Conservation (phyloP, 139 green algal species). For the Helicosporidium sp. region DNA sequence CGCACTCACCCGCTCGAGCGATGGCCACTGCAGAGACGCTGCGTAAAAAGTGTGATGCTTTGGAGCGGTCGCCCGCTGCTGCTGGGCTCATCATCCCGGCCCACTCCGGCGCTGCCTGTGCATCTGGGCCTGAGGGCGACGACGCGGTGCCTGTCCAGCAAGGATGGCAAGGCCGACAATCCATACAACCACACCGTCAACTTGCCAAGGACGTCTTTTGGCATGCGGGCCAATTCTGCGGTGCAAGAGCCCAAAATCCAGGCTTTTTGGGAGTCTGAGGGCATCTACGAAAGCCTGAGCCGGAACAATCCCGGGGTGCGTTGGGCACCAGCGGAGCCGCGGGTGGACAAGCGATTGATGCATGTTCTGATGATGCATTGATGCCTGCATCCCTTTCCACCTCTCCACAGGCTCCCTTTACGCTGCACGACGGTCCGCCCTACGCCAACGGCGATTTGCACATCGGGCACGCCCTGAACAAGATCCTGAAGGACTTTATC, state of each 20-base stretch:
- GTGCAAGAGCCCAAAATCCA: constrained; percentile 87
- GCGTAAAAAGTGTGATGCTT: too few relatives aligned
- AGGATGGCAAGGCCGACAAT: too few relatives aligned
- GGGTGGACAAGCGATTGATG: background rate
- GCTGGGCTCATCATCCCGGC: too few relatives aligned
- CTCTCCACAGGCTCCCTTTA: constrained; percentile 49
- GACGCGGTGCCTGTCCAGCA: too few relatives aligned
- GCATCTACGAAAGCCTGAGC: constrained; percentile 49
- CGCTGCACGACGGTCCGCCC: constrained; percentile 91
- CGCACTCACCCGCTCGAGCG: too few relatives aligned
- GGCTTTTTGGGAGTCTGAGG: constrained; percentile 58
- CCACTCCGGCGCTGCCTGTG: too few relatives aligned
- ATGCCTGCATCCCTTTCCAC: background rate
- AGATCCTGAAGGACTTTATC: constrained; percentile 95
- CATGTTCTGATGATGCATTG: background rate
- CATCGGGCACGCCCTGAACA: constrained; percentile 97
- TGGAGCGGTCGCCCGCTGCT: too few relatives aligned
- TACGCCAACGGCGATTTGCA: constrained; percentile 98
- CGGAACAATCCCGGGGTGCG: constrained; percentile 25
- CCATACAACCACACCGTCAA: constrained; percentile 77
- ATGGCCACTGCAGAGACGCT: too few relatives aligned
- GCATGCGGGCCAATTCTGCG: constrained; percentile 77
- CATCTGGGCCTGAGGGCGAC: too few relatives aligned
- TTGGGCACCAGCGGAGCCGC: background rate
- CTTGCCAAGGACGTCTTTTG: constrained; percentile 81